Evolutionary conservation across 352 stramenopile species (phyloP), one percentile per base, ranked within the genome.

Genomic region (Peronosclerospora sorghi): DNA sequence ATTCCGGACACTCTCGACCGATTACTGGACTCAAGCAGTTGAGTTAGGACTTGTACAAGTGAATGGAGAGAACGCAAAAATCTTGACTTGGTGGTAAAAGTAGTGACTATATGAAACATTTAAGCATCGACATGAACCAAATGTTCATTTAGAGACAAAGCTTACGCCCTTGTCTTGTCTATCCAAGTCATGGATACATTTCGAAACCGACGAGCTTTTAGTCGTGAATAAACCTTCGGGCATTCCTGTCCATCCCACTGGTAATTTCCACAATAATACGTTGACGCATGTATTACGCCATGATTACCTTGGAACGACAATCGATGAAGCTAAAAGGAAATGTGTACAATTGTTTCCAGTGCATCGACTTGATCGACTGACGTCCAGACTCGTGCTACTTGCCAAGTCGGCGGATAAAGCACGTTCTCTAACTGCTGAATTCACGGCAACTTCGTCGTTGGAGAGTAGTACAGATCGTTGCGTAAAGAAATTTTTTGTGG

Each of bases 281-380:
- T 65, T 97, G 29, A 73, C 65, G 1, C 36, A 51, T 24, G 70
- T 81, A 30, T 27, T 86, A n/a, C 32, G 63, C 24, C 24, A 48
- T 18, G 60, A 66, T 21, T 36, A 46, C 23, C 19, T 19, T 27
- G 19, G 41, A 38, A 13, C 12, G 19, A 8, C 21, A 41, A 51
- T 4, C 9, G 24, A 48, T 6, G 26, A 44, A 18, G 53, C 75
- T 12, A 42, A 21, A 15, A 21, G 64, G 14, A 32, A 56, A n/a
- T 41, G 8, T 8, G 0, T 62, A 1, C 40, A 70, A 46, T 53
- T 92, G 15, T 72, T 78, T 30, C 62, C 86, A 7, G 84, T 97
- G 32, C 89, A 98, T 68, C 89, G 94, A 15, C 58, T 98, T 13
- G 94, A 98, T 73, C 73, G 88, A 41, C 59, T 98, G 8, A 98